Evolutionary conservation across 139 green algal species (phyloP), one percentile per base, ranked within the genome.

Genomic region (Tetradesmus lagerheimii): DNA sequence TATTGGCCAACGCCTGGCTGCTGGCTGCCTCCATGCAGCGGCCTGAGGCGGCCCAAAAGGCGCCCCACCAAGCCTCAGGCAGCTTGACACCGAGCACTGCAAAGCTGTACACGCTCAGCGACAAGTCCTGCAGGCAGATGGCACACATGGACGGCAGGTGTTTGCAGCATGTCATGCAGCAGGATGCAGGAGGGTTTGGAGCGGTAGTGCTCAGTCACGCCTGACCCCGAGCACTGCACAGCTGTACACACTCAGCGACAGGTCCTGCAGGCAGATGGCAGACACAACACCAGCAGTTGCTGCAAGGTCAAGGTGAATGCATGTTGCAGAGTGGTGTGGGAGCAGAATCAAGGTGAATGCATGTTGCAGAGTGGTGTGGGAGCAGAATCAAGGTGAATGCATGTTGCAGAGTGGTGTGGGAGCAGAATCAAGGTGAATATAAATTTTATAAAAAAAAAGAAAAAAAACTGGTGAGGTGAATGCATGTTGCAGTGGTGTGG

Each of bases 1-100:
- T 88, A 45, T 91, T 91, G 34, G 88, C 80, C 62, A 91, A 66
- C 41, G 80, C 80, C 66, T 91, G 88, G 23, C 43, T 83, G 64
- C 80, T 45, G 8, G 62, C 80, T 43, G 45, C 31, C 25, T 76
- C 80, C 39, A 91, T 78, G 47, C 34, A 37, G 34, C 57, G 39
- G 8, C 2, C n/a, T 23, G 43, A 85, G 15, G 35, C 43, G 4
- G 80, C 64, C 64, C 43, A 83, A 35, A 78, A 88, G 5, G 29
- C 35, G 25, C 2, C 27, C 80, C 74, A 66, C 88, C 88, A 92
- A 35, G 53, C 16, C n/a, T 86, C 67, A n/a, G 66, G 47, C 1
- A 74, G 89, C 45, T 37, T 86, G 25, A 91, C 45, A 29, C 64
- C 31, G 25, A 92, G 41, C 57, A 64, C 31, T 2, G 76, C 74